Percentiles rank a stretch among this genome's conserved stretches.
Evolutionary conservation across 306 rosid genomes (phyloP).

Genomic region (Albizia julibrissin): DNA sequence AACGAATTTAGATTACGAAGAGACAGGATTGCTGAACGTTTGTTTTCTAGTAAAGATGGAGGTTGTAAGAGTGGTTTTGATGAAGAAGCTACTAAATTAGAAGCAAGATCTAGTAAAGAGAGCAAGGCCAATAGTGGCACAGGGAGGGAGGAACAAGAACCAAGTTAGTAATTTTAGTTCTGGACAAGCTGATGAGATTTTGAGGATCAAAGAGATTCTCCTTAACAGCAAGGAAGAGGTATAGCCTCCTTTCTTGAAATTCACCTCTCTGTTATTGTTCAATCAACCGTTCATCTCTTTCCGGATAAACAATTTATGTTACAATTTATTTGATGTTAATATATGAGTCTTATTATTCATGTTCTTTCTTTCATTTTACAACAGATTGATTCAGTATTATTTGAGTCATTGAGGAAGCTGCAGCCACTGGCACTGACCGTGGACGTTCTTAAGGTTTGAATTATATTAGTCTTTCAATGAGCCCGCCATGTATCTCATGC

Average conservation of each 20-base stretch:
- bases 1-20: conserved; percentile 71
- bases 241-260: conserved; percentile 16
- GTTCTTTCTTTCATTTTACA: conserved; percentile 35
- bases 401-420: conserved; percentile 82
- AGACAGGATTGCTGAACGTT: conserved; percentile 70
- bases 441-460: conserved; percentile 67
- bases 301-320: neutral
- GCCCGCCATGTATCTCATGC: neutral
- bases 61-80: conserved; percentile 48
- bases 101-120: conserved; percentile 77
- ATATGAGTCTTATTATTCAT: conserved; percentile 15
- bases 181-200: conserved; percentile 85
- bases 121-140: conserved; percentile 62
- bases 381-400: conserved; percentile 77
- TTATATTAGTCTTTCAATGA: conserved; percentile 17
- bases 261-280: no score
- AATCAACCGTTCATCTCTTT: neutral
- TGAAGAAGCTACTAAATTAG: conserved; percentile 45
- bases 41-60: conserved; percentile 50
- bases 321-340: conserved; percentile 15
- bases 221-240: conserved; percentile 55
- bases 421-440: conserved; percentile 70
- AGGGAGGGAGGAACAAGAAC: conserved; percentile 45
- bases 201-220: conserved; percentile 74
- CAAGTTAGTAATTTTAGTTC: conserved; percentile 60